Base-by-base conservation (phyloP, 495 filamentous ascomycete genomes). In the Daldinia vernicosa region DNA sequence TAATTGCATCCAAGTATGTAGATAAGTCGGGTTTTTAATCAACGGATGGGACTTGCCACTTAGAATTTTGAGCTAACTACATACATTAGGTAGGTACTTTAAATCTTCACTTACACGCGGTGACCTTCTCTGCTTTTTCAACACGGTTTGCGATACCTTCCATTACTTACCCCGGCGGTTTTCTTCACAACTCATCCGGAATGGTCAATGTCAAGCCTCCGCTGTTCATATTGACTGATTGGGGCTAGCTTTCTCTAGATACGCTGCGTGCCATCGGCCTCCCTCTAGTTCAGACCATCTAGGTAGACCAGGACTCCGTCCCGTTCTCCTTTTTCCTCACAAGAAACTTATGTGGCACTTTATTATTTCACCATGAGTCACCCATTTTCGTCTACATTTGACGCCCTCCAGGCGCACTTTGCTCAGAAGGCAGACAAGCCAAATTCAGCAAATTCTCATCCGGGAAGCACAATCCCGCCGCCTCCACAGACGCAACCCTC, bases 381-480 rank as follows among this genome's bases (percentile, higher is more conserved):
- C 37, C 67, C 59, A 12, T 74, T 66, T 45, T 73, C 73, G 14
- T 75, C 73, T 9, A 56, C 72, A 19, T 69, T 70, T 30, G 67
- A 70, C 45, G 75, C 67, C 56, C 60, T 75, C 30, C 75, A 77
- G 72, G 75, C 73, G 17, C 75, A 74, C 30, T 74, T 71, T 35
- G 63, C 55, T 39, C 53, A 56, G 24, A 59, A 73, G 30, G 57
- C 58, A 40, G 56, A 50, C 37, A 52, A 66, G 28, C 30, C 40
- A 15, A 12, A 53, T 53, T 15, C 33, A 27, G n/a, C 65, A 37
- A 50, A 4, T 35, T 5, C 51, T 24, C 56, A 60, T 28, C 40
- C 50, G 14, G 51, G 32, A 3, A 37, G 32, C 32, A 53, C 22
- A 5, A 12, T n/a, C 12, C 15, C 17, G 22, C 40, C 37, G 35